Conservation (phyloP, 2,329 filamentous ascomycete species). For the Calonectria crousiana region DNA sequence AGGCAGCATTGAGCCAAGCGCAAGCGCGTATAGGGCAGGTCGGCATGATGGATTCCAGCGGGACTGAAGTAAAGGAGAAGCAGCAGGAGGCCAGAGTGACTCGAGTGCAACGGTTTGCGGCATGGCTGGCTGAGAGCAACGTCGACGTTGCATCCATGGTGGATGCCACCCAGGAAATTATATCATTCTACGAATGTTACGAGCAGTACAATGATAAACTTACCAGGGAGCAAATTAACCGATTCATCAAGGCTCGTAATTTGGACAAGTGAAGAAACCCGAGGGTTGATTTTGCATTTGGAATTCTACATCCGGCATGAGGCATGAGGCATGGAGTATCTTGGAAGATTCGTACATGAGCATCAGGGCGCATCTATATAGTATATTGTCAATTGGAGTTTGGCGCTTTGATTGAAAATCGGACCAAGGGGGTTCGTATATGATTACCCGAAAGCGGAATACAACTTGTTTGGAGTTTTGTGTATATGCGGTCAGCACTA, state of each 20-base stretch:
- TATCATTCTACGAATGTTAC: slow-evolving; percentile 84
- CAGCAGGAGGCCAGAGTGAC: slow-evolving; percentile 68
- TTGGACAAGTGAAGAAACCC: slow-evolving; percentile 60
- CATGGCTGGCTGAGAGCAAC: slow-evolving; percentile 88
- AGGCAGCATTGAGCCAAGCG: slow-evolving; percentile 62
- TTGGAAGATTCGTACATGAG: background rate
- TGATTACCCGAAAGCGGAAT: background rate
- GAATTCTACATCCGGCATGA: slow-evolving; percentile 25
- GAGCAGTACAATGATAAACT: slow-evolving; percentile 72
- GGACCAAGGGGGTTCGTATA: background rate
- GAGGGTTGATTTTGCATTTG: background rate
- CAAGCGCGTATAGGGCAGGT: slow-evolving; percentile 49
- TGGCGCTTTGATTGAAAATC: slow-evolving; percentile 9
- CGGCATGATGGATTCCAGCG: slow-evolving; percentile 29
- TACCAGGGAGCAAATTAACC: slow-evolving; percentile 68
- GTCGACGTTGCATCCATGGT: slow-evolving; percentile 88
- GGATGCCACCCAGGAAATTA: slow-evolving; percentile 90
- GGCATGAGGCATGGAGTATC: slow-evolving; percentile 41
- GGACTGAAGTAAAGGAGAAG: slow-evolving; percentile 58
- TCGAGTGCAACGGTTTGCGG: slow-evolving; percentile 75
- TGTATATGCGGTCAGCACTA: background rate
- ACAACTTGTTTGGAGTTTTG: slow-evolving; percentile 8
- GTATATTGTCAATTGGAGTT: slow-evolving; percentile 30
- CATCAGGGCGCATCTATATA: slow-evolving; percentile 3
- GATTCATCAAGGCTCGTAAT: slow-evolving; percentile 69